A percentile compares a stretch with the other conserved stretches of the same genome.
Conservation (phyloP, 441 rosid species). For the Gossypium davidsonii region DNA sequence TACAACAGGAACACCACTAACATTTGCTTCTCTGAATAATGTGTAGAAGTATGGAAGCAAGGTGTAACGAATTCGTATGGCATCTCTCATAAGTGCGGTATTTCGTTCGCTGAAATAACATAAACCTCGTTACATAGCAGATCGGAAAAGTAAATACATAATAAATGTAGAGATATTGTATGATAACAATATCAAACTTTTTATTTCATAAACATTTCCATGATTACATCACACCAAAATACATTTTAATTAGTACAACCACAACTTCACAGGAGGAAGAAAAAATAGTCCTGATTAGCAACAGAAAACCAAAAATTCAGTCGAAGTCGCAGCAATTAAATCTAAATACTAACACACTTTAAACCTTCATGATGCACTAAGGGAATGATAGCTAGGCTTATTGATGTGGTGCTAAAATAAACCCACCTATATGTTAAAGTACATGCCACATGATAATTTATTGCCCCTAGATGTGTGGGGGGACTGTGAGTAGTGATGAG, state of each 20-base stretch:
- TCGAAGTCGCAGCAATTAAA: background rate
- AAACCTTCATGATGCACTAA: background rate
- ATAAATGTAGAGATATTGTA: background rate
- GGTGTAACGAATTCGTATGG: constrained; percentile 77
- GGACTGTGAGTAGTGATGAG: background rate
- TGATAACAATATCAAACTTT: background rate
- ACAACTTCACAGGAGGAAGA: background rate
- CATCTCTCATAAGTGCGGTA: constrained; percentile 80
- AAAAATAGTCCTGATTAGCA: constrained; percentile 1
- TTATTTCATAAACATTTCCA: background rate
- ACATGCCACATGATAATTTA: background rate
- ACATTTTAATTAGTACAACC: background rate
- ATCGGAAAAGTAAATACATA: background rate
- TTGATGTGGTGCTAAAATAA: background rate
- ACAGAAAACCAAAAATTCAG: background rate
- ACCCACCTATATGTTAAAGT: background rate
- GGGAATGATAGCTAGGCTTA: background rate
- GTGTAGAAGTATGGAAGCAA: constrained; percentile 92
- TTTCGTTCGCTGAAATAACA: constrained; percentile 65
- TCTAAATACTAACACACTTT: background rate
- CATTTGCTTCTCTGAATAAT: constrained; percentile 88
- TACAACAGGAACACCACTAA: constrained; percentile 71
- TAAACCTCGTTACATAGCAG: constrained; percentile 15
- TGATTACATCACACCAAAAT: background rate
- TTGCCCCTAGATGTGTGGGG: background rate